phyloP scores from a whole-genome alignment of 2,329 filamentous ascomycete genomes.

The Fusarium pseudonygamai region DNA sequence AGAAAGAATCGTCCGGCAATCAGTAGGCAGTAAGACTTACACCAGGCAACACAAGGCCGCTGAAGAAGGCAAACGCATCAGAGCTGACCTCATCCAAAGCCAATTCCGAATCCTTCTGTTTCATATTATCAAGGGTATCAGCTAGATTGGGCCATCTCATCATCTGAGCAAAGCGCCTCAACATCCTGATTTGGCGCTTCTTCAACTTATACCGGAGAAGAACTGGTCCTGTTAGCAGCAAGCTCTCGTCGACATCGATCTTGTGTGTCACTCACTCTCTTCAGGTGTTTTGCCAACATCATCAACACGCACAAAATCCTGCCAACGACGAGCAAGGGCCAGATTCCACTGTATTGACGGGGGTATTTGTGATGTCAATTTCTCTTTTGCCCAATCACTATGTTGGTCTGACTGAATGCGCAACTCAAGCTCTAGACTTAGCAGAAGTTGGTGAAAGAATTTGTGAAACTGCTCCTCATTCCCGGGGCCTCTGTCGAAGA shows the following conservation, averaged over 20 bases:
- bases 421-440: conserved; percentile 76
- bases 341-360: conserved; percentile 78
- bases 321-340: conserved; percentile 77
- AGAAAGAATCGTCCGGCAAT: neutral
- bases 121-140: conserved; percentile 70
- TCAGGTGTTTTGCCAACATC: conserved; percentile 64
- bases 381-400: conserved; percentile 70
- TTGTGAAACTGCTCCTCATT: conserved; percentile 68
- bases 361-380: conserved; percentile 71
- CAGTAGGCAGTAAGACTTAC: conserved; percentile 53
- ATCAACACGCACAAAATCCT: conserved; percentile 74
- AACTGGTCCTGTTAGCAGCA: conserved; percentile 49
- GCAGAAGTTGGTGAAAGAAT: conserved; percentile 81
- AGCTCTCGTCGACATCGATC: neutral
- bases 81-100: conserved; percentile 70
- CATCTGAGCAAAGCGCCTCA: conserved; percentile 73
- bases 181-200: conserved; percentile 72
- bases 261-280: conserved; percentile 52
- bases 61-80: conserved; percentile 81
- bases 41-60: conserved; percentile 76
- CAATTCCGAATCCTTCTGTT: conserved; percentile 66
- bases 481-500: conserved; percentile 67
- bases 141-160: conserved; percentile 82
- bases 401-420: conserved; percentile 73
- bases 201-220: conserved; percentile 72